phyloP scores from a whole-genome alignment of 2,329 filamentous ascomycete genomes.

The Gnomoniopsis sp. region DNA sequence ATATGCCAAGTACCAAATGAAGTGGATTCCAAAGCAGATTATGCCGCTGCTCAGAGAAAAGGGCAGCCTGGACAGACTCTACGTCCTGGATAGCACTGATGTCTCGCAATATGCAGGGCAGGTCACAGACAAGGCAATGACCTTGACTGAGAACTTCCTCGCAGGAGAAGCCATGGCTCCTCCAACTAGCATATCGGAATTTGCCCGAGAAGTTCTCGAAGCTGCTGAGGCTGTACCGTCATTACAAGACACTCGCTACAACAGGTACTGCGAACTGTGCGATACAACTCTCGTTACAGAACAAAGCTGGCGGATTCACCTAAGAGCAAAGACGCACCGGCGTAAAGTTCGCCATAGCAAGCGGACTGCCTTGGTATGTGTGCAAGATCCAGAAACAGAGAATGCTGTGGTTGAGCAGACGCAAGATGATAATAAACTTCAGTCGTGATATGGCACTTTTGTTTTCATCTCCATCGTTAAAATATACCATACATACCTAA shows the following conservation, averaged over 20 bases:
- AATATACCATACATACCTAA: too few species aligned
- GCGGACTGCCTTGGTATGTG: conserved; percentile 5
- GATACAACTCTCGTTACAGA: conserved; percentile 59
- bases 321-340: conserved; percentile 22
- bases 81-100: conserved; percentile 77
- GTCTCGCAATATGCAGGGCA: conserved; percentile 55
- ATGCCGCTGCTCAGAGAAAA: conserved; percentile 63
- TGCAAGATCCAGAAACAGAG: not conserved
- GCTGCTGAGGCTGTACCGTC: conserved; percentile 43
- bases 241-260: conserved; percentile 52
- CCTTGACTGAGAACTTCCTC: conserved; percentile 63
- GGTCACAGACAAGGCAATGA: conserved; percentile 64
- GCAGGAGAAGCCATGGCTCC: conserved; percentile 48
- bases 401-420: not conserved
- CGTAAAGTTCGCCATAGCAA: conserved; percentile 7
- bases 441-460: too few species aligned
- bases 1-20: conserved; percentile 80
- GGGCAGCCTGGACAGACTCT: conserved; percentile 58
- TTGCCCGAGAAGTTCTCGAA: conserved; percentile 51
- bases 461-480: too few species aligned
- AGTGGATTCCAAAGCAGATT: conserved; percentile 84
- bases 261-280: conserved; percentile 71
- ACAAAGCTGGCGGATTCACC: conserved; percentile 44
- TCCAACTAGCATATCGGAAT: conserved; percentile 45
- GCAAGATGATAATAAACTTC: not conserved